These are phyloP conservation scores for Hericium rajendrae DNA, from an alignment of 768 basidiomycete genomes.

Conservation along the genomic window DNA sequence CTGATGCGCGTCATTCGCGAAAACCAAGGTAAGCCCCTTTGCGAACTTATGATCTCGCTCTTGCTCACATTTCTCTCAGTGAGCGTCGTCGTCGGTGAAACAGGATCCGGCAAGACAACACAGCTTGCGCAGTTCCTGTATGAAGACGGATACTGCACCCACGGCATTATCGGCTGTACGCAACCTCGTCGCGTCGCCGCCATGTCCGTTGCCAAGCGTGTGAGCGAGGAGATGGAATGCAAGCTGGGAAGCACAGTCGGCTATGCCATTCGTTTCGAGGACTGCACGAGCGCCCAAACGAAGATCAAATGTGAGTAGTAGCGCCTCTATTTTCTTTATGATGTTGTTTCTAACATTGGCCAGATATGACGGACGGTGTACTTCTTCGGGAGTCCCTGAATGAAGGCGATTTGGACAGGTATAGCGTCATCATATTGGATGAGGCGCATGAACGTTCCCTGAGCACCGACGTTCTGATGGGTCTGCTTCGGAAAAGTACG, in stretches of 20 bases:
- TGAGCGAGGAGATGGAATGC: constrained; percentile 99
- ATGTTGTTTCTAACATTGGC: neutral
- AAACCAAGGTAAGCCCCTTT: constrained; percentile 66
- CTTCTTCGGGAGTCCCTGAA: constrained; percentile 96
- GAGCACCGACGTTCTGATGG: constrained; percentile 98
- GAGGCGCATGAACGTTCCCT: constrained; percentile 97
- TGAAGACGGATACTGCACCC: constrained; percentile 89
- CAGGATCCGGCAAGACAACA: constrained; percentile 98
- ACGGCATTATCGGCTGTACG: constrained; percentile 92
- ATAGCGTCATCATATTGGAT: constrained; percentile 96
- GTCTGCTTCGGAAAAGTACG: constrained; percentile 85
- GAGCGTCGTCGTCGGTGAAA: constrained; percentile 94
- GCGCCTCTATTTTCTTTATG: neutral
- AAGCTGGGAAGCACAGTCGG: constrained; percentile 88
- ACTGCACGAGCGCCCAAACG: constrained; percentile 88
- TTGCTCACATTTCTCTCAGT: constrained; percentile 37
- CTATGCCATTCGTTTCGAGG: constrained; percentile 97
- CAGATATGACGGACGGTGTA: constrained; percentile 99
- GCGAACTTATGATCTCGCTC: neutral
- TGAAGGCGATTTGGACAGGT: constrained; percentile 95
- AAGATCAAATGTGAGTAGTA: constrained; percentile 84
- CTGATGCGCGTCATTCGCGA: constrained; percentile 82
- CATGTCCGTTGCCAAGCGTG: constrained; percentile 99
- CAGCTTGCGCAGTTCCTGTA: constrained; percentile 93
- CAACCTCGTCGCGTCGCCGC: constrained; percentile 98